Evolutionary conservation across 2,329 filamentous ascomycete genomes (phyloP), one percentile per base, ranked within the genome.

Genomic region (Neofusicoccum laricinum): DNA sequence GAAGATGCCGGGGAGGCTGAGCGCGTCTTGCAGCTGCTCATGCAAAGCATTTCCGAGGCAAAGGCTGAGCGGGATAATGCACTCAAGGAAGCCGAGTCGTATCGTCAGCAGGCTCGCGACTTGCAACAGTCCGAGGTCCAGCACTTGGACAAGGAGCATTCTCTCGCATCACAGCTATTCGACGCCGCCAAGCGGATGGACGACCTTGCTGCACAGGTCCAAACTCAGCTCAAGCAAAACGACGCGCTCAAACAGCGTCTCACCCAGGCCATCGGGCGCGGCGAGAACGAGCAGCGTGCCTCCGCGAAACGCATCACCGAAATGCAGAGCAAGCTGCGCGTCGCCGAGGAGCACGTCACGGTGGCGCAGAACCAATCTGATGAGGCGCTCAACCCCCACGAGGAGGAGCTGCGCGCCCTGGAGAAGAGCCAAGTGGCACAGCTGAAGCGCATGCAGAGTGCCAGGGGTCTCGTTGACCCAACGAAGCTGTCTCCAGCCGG

Each of bases 301-400:
- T 96, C 93, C 67, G 90, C 90, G 14, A 84, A 87, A 61, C 90
- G 91, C 71, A 97, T 99, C 74, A 91, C 91, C 64, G 85, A 88
- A 63, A 86, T 98, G 75, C 93, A 98, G 75, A 85, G 85, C 67
- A 90, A 88, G 65, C 88, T 99, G 64, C 92, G 90, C 71, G 79
- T 81, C 15, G 86, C 97, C 58, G 95, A 98, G 75, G 93, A 98
- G 66, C 87, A 90, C 70, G 86, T 99, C 21, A 84, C 96, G 62
- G 80, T 86, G 19, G 92, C 94, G 1, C 94, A 98, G 76, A 89
- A 92, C 64, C 86, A 90, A 19, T 94, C 92, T 0, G 95, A 99
- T 75, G 93, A 94, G 55, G 88, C 89, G 43, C 87, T 98, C 64
- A 81, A 86, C 48, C 88, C 88, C 55, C 93, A 97, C 72, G 95